A percentile compares a stretch with the other conserved stretches of the same genome.
Conservation (phyloP, 257 asterid genomes). For the Solanum raphanifolium region DNA sequence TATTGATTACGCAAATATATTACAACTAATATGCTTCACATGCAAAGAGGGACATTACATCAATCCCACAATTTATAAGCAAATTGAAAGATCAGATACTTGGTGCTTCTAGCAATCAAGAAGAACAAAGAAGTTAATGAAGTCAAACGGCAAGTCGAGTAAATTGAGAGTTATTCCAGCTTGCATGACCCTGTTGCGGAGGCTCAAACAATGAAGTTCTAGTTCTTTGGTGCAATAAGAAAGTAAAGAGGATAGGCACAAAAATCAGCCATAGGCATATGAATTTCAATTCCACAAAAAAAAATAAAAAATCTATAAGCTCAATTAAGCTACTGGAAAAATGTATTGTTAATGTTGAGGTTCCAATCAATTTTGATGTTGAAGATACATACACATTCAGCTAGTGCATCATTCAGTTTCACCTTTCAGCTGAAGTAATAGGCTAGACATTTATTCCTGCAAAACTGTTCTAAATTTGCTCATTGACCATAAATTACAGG, state of each 20-base stretch:
- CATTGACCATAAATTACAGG: constrained; percentile 64
- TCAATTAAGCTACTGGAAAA: constrained; percentile 22
- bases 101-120: not conserved
- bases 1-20: not conserved
- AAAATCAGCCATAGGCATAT: not conserved
- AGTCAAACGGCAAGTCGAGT: not conserved
- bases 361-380: constrained; percentile 48
- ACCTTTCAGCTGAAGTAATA: constrained; percentile 46
- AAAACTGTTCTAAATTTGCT: constrained; percentile 78
- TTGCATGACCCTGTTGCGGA: not conserved
- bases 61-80: not conserved
- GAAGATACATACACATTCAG: constrained; percentile 55
- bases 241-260: not conserved
- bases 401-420: constrained; percentile 52
- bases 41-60: not conserved
- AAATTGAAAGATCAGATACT: not conserved
- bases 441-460: constrained; percentile 81
- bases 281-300: not conserved
- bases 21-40: not conserved
- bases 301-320: not conserved
- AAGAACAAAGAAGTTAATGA: not conserved
- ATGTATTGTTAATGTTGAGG: constrained; percentile 43
- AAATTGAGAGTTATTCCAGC: not conserved
- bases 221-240: not conserved
- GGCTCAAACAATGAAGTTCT: not conserved